These are phyloP conservation scores for Singerocomus inundabilis DNA, from an alignment of 1,284 basidiomycete genomes.

Conservation along the genomic window DNA sequence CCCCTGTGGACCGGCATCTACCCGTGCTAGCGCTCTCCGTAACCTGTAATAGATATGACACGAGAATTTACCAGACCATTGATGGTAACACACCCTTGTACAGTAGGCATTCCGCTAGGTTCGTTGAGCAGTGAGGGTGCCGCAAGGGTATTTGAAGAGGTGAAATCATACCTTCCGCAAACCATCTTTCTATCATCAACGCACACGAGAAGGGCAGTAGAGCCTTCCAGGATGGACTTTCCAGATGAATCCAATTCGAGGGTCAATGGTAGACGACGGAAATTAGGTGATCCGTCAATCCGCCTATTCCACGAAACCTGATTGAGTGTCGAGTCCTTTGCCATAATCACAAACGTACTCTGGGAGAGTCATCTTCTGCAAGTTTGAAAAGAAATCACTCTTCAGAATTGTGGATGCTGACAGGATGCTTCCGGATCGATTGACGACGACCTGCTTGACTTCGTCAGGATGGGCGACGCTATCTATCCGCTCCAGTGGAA, in stretches of 20 bases:
- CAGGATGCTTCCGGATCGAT: constrained; percentile 83
- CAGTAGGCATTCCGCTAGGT: constrained; percentile 82
- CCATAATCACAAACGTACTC: constrained; percentile 57
- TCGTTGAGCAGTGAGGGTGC: constrained; percentile 9
- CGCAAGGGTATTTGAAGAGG: background rate
- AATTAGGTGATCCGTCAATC: constrained; percentile 92
- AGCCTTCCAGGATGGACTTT: constrained; percentile 32
- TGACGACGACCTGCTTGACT: constrained; percentile 80
- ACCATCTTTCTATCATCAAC: constrained; percentile 61
- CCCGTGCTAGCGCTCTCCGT: constrained; percentile 76
- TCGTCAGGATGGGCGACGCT: constrained; percentile 88
- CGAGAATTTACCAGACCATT: background rate
- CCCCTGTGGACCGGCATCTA: constrained; percentile 77
- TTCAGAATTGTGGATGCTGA: constrained; percentile 95
- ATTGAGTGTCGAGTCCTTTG: constrained; percentile 1
- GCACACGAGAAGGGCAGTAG: constrained; percentile 36
- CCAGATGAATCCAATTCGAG: constrained; percentile 43
- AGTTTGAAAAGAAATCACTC: constrained; percentile 93
- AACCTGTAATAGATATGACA: constrained; percentile 51
- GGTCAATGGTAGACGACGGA: constrained; percentile 75
- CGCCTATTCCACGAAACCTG: constrained; percentile 49
- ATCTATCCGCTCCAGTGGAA: constrained; percentile 80
- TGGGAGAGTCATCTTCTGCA: constrained; percentile 93
- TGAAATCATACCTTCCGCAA: constrained; percentile 69
- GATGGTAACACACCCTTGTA: constrained; percentile 62